phyloP scores from a whole-genome alignment of 345 rosid genomes.

The Garcia nutans region DNA sequence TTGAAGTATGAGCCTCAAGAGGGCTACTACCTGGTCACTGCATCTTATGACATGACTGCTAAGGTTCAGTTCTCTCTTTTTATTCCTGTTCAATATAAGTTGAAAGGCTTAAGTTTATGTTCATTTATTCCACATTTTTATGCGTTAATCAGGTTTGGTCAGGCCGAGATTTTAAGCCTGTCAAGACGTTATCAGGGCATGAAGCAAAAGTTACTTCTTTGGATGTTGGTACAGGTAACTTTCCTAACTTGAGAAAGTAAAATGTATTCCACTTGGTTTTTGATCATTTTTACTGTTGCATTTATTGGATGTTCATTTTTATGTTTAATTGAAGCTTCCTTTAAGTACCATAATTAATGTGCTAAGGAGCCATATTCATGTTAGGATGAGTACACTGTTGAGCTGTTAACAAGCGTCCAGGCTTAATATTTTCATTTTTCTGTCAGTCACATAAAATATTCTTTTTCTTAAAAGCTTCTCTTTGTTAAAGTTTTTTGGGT shows the following conservation, averaged over 20 bases:
- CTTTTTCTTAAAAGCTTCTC: too few relatives aligned
- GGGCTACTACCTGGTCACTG: constrained; percentile 84
- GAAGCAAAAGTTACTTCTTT: constrained; percentile 78
- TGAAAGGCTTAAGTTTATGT: constrained; percentile 16
- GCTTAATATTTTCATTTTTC: not conserved
- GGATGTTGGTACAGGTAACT: constrained; percentile 57
- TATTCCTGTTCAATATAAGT: not conserved
- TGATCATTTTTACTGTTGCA: not conserved
- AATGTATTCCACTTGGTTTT: not conserved
- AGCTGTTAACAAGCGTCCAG: not conserved
- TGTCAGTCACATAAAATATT: not conserved
- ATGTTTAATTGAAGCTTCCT: not conserved
- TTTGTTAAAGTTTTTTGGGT: too few relatives aligned
- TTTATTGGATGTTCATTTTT: not conserved
- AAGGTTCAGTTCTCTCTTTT: constrained; percentile 49
- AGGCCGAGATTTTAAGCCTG: constrained; percentile 80
- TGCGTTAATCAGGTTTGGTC: constrained; percentile 76
- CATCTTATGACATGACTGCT: constrained; percentile 90
- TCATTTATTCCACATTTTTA: constrained; percentile 5
- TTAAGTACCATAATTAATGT: not conserved
- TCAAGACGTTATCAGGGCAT: constrained; percentile 70
- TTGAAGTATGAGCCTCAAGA: constrained; percentile 96
- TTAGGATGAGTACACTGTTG: not conserved
- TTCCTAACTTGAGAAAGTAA: not conserved
- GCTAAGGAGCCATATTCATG: not conserved